phyloP scores from a whole-genome alignment of 306 rosid species.

The Trichosanthes cucumerina region DNA sequence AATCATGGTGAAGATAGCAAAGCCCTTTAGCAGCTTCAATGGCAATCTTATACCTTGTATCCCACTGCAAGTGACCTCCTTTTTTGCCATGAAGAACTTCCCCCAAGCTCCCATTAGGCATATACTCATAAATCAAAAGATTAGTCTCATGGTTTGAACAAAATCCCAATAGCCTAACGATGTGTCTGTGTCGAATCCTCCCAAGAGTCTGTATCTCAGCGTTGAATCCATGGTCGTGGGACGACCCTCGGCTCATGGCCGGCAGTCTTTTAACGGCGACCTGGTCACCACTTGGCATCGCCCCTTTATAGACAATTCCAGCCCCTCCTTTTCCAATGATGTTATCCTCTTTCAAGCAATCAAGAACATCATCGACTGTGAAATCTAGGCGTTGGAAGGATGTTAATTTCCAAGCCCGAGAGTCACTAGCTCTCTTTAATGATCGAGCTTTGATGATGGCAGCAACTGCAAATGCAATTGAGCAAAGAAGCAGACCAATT shows the following conservation, averaged over 20 bases:
- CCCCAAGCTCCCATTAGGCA: conserved; percentile 97
- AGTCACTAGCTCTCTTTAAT: conserved; percentile 64
- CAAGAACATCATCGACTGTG: conserved; percentile 79
- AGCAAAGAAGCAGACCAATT: conserved; percentile 12
- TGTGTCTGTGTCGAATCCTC: conserved; percentile 83
- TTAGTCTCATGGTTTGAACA: conserved; percentile 93
- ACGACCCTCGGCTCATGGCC: conserved; percentile 75
- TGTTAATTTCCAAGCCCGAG: conserved; percentile 81
- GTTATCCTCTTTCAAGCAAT: conserved; percentile 74
- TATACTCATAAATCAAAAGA: conserved; percentile 85
- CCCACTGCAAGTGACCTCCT: conserved; percentile 91
- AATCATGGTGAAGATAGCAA: conserved; percentile 92
- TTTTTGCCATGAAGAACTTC: conserved; percentile 97
- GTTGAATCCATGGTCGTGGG: conserved; percentile 94
- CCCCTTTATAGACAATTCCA: conserved; percentile 86
- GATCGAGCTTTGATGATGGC: conserved; percentile 87
- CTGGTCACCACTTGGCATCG: conserved; percentile 62
- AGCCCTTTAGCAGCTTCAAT: conserved; percentile 95
- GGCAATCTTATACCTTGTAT: conserved; percentile 78
- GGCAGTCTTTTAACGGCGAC: conserved; percentile 94
- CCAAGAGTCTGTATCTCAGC: conserved; percentile 95
- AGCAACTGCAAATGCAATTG: conserved; percentile 33
- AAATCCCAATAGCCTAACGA: conserved; percentile 76
- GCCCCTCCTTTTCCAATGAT: conserved; percentile 97
- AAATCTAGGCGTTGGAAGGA: conserved; percentile 89